Base-by-base conservation (phyloP, 2,329 filamentous ascomycete species). In the Venturia carpophila region DNA sequence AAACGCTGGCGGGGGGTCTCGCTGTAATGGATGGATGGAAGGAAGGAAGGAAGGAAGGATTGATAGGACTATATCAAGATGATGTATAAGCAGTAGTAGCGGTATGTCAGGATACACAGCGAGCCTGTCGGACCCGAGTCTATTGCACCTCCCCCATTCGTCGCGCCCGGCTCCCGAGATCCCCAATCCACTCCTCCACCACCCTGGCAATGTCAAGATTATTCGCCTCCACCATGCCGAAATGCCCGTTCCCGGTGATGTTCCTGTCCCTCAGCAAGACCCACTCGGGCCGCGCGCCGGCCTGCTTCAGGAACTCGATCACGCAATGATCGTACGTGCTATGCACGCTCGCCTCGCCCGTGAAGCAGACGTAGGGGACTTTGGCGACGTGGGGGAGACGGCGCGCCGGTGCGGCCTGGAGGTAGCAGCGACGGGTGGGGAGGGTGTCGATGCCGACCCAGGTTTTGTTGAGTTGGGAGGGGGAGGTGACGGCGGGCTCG, bases 211-310 rank as follows among this genome's bases (percentile, higher is more conserved):
- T 47, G 6, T 62, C 60, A 3, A 69, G 3, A 49, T 70, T 74
- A 27, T 74, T 74, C 67, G 67, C 70, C 65, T 74, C 72, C 72
- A 74, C 71, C 49, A 73, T 74, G 7, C 71, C 67, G 68, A 75
- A 70, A 41, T 74, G 45, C 7, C 45, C 45, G 5, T 49, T 49
- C 5, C 45, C 45, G 4, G 3, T 27, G 10, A 49, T 49, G 1
- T 13, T 13, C 9, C 45, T n/a, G 2, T 49, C 45, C n/a, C 6
- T 21, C 45, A 49, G 13, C 21, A 71, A 13, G 69, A 71, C 61
- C 74, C 92, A 67, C 81, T 79, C 68, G 87, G 79, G 66, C 94
- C 78, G 67, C 92, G 91, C 70, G 15, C 73, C 72, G 1, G 68
- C 71, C 58, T 87, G 84, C 63, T 72, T 69, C 69, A 87, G 69